These are phyloP conservation scores for Russula sp. DNA, from an alignment of 768 basidiomycete species.

Conservation along the genomic window DNA sequence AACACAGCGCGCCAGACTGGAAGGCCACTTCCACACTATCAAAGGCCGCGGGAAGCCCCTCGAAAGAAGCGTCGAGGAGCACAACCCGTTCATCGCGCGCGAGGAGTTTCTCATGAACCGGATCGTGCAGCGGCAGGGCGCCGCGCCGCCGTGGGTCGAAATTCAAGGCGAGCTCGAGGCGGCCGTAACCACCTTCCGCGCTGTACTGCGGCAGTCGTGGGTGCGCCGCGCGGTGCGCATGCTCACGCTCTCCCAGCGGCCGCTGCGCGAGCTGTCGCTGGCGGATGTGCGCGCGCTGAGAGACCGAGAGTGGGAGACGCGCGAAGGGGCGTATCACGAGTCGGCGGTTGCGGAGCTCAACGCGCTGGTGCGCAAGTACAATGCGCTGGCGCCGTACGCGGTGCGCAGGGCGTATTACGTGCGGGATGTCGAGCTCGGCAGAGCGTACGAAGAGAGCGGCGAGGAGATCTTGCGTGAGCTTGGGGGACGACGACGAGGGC, in stretches of 20 bases:
- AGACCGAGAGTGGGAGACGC: constrained; percentile 65
- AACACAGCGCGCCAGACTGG: constrained; percentile 53
- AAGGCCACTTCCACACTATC: constrained; percentile 66
- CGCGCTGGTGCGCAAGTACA: constrained; percentile 69
- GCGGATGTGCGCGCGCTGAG: constrained; percentile 41
- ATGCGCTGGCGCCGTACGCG: constrained; percentile 70
- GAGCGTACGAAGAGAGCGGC: constrained; percentile 44
- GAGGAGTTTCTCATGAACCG: constrained; percentile 85
- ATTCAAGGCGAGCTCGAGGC: constrained; percentile 69
- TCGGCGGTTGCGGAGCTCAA: constrained; percentile 67
- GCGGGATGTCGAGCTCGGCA: constrained; percentile 52
- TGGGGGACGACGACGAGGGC: constrained; percentile 26
- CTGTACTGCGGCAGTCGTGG: constrained; percentile 62
- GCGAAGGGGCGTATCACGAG: constrained; percentile 63
- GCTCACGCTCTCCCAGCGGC: constrained; percentile 41
- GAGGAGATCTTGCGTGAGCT: constrained; percentile 47
- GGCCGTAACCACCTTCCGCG: constrained; percentile 55
- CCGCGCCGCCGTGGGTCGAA: constrained; percentile 83
- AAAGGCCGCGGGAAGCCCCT: constrained; percentile 61
- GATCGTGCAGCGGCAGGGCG: constrained; percentile 76
- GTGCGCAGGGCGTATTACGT: constrained; percentile 62
- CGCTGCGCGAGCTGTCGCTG: constrained; percentile 33
- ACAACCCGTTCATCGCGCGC: constrained; percentile 62
- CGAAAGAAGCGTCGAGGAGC: constrained; percentile 37
- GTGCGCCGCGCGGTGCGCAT: constrained; percentile 66